Percentiles rank a stretch among this genome's conserved stretches.
Conservation (phyloP, 225 moss, liverwort and hornwort genomes). For the Neckera pumila region DNA sequence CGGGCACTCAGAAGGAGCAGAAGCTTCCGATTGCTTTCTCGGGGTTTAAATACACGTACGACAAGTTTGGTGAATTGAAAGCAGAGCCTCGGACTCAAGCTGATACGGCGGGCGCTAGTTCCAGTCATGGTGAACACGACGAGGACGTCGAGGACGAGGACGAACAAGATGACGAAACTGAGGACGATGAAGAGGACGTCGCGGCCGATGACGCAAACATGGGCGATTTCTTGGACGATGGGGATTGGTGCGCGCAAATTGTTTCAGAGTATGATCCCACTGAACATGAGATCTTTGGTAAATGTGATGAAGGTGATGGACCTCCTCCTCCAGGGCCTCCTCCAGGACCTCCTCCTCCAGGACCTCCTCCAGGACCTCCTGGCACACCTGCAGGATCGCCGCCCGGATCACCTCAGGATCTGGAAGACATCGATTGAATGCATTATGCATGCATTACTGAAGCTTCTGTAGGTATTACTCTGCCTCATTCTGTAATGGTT, state of each 20-base stretch:
- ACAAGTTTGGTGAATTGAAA: not conserved
- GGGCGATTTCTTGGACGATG: not conserved
- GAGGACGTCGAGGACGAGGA: not conserved
- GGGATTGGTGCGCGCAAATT: not conserved
- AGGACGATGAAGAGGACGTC: not conserved
- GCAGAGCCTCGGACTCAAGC: not conserved
- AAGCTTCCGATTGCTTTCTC: slow-evolving; percentile 11
- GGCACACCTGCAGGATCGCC: not conserved
- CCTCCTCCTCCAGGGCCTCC: not conserved
- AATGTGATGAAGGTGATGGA: not conserved
- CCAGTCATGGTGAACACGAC: not conserved
- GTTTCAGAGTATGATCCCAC: not conserved
- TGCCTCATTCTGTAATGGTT: not conserved
- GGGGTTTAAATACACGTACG: not conserved
- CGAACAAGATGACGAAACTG: not conserved
- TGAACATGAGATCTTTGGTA: not conserved
- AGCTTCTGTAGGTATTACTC: not conserved
- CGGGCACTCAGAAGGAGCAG: not conserved
- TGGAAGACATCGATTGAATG: slow-evolving; percentile 9
- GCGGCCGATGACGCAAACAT: not conserved
- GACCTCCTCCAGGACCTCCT: not conserved
- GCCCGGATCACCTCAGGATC: not conserved
- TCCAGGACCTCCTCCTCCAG: not conserved
- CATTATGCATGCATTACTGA: not conserved
- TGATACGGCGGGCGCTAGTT: not conserved